Evolutionary conservation across 2,329 filamentous ascomycete species (phyloP).

Genomic region (Neofusicoccum sp.): DNA sequence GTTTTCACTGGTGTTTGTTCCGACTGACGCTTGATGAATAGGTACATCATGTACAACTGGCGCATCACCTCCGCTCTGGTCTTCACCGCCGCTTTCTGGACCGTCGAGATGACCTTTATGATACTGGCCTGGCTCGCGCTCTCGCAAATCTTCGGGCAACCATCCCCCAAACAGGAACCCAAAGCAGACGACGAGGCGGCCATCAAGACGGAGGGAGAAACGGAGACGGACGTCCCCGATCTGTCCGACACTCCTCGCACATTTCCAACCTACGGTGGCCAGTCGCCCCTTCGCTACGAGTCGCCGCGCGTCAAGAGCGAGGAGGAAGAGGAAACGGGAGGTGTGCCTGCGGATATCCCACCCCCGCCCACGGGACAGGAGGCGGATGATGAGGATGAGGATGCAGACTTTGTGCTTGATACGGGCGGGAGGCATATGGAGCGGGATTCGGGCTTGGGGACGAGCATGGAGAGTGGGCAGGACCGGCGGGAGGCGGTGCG

Average conservation of each 20-base stretch:
- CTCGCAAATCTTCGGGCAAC: constrained; percentile 40
- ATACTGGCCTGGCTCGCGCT: constrained; percentile 65
- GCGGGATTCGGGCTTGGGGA: constrained; percentile 51
- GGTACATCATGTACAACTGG: constrained; percentile 87
- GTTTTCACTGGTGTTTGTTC: not conserved
- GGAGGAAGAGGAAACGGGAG: constrained; percentile 30
- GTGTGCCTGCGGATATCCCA: not conserved
- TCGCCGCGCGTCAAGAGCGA: constrained; percentile 34
- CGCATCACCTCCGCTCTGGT: constrained; percentile 68
- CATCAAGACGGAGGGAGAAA: constrained; percentile 27
- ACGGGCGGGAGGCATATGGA: constrained; percentile 28
- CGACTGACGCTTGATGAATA: constrained; percentile 26
- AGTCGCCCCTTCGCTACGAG: constrained; percentile 45
- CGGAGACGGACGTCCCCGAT: constrained; percentile 27
- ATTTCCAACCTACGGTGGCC: constrained; percentile 51
- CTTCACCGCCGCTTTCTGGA: constrained; percentile 76
- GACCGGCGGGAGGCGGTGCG: constrained; percentile 26
- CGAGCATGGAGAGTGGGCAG: constrained; percentile 49
- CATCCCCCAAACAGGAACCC: not conserved
- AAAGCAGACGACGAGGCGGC: constrained; percentile 24
- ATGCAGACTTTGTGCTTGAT: constrained; percentile 47
- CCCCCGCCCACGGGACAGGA: not conserved
- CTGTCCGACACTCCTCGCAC: constrained; percentile 52
- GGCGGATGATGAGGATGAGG: constrained; percentile 43
- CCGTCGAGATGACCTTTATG: constrained; percentile 69